These are phyloP conservation scores for Protea cynaroides DNA, from an alignment of 164 flowering plant genomes.

Conservation along the genomic window DNA sequence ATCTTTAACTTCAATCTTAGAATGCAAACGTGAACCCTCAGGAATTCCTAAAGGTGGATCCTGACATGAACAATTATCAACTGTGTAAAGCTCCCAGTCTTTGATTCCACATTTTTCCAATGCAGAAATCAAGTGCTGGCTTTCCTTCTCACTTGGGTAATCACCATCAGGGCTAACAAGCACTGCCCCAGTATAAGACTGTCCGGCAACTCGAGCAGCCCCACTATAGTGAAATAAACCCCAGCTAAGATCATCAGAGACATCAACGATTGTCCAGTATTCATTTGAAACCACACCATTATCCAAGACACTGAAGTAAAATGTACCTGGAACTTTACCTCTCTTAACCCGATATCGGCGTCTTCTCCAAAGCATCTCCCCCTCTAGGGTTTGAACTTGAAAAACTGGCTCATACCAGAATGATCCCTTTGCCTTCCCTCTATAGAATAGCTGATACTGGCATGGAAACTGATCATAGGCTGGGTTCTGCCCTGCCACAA, in stretches of 20 bases:
- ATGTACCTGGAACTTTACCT: constrained; percentile 63
- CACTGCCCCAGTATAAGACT: constrained; percentile 93
- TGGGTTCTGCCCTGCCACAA: constrained; percentile 93
- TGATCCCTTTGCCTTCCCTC: constrained; percentile 87
- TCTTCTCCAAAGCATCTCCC: constrained; percentile 81
- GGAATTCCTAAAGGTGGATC: constrained; percentile 31
- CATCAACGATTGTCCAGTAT: constrained; percentile 91
- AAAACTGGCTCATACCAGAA: constrained; percentile 99
- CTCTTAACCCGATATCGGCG: constrained; percentile 79
- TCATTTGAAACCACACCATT: constrained; percentile 98
- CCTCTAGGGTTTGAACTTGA: constrained; percentile 76
- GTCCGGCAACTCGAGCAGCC: constrained; percentile 92
- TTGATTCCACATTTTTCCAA: constrained; percentile 70
- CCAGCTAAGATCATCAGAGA: constrained; percentile 80
- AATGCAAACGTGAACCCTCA: constrained; percentile 31
- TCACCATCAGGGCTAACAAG: constrained; percentile 78
- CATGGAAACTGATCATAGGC: constrained; percentile 99
- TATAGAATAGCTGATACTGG: constrained; percentile 88
- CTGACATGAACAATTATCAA: constrained; percentile 62
- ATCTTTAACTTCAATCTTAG: constrained; percentile 10
- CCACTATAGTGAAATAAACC: constrained; percentile 89
- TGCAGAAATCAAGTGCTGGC: constrained; percentile 38
- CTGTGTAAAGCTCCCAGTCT: constrained; percentile 78
- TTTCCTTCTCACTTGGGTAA: constrained; percentile 45
- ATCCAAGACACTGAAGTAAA: constrained; percentile 78